Percentiles rank a stretch among this genome's conserved stretches.
phyloP scores from a whole-genome alignment of 257 asterid species.

The Paulownia fortunei region DNA sequence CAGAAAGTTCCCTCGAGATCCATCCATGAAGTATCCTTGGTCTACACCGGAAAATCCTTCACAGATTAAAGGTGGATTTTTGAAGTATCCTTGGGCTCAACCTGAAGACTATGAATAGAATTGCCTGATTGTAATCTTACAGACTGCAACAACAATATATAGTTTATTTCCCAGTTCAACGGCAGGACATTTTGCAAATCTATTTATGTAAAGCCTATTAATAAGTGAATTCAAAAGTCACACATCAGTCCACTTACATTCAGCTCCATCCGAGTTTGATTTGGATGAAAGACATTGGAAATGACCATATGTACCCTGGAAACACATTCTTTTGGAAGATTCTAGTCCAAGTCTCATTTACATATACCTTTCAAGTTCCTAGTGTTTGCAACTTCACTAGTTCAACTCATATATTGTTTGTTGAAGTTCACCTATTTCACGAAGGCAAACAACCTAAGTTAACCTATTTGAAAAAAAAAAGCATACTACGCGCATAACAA shows the following conservation, averaged over 20 bases:
- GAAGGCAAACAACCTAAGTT: neutral
- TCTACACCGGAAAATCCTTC: slow-evolving; percentile 68
- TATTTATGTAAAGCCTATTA: neutral
- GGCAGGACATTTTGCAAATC: neutral
- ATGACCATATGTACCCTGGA: neutral
- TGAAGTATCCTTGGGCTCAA: slow-evolving; percentile 76
- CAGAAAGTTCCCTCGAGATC: slow-evolving; percentile 84
- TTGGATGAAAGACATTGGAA: neutral
- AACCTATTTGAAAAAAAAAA: too few species aligned
- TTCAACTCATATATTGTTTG: too few species aligned
- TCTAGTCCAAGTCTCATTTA: neutral
- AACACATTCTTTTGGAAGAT: neutral
- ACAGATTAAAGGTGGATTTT: slow-evolving; percentile 53
- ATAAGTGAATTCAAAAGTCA: neutral
- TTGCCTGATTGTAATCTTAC: neutral
- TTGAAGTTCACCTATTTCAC: too few species aligned
- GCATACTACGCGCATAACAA: too few species aligned
- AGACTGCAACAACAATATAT: neutral
- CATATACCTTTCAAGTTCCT: neutral
- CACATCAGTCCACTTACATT: neutral
- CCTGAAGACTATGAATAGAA: slow-evolving; percentile 72
- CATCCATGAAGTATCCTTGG: slow-evolving; percentile 88
- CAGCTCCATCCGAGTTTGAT: neutral
- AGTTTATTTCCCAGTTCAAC: neutral
- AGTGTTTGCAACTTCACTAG: neutral